Percentiles rank a stretch among this genome's conserved stretches.
Evolutionary conservation across 371 early-diverging fungal species (phyloP).

Genomic region (Circinella minor): DNA sequence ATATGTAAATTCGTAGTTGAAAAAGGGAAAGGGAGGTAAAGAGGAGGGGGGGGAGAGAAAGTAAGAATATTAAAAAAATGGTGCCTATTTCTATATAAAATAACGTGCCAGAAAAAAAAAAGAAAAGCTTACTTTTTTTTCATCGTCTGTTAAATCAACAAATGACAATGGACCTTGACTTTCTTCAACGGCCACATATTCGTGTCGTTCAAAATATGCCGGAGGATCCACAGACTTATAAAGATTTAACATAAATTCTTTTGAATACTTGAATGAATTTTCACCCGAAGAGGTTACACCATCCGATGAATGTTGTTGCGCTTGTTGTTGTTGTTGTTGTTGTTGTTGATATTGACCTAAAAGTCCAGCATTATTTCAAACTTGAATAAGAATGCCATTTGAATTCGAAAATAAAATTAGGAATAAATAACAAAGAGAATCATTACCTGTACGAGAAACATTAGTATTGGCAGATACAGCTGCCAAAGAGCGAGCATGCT

Average conservation of each 20-base stretch:
- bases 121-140: conserved; percentile 55
- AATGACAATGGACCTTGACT: conserved; percentile 68
- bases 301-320: conserved; percentile 4
- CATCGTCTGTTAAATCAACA: conserved; percentile 65
- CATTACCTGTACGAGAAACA: conserved; percentile 10
- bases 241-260: conserved; percentile 79
- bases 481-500: conserved; percentile 16
- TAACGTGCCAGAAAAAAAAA: conserved; percentile 3
- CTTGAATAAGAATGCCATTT: no score
- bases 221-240: conserved; percentile 68
- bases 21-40: no score
- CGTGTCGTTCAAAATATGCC: conserved; percentile 73
- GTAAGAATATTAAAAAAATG: neutral
- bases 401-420: neutral
- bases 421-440: neutral
- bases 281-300: conserved; percentile 9
- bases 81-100: neutral
- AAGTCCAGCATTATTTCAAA: neutral
- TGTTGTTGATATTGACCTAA: neutral
- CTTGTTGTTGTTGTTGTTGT: no score
- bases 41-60: neutral
- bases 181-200: conserved; percentile 72
- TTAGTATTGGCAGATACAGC: conserved; percentile 18
- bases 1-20: conserved; percentile 25
- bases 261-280: conserved; percentile 76